These are phyloP conservation scores for Psidium friedrichsthalianum DNA, from an alignment of 345 rosid species.

Conservation along the genomic window DNA sequence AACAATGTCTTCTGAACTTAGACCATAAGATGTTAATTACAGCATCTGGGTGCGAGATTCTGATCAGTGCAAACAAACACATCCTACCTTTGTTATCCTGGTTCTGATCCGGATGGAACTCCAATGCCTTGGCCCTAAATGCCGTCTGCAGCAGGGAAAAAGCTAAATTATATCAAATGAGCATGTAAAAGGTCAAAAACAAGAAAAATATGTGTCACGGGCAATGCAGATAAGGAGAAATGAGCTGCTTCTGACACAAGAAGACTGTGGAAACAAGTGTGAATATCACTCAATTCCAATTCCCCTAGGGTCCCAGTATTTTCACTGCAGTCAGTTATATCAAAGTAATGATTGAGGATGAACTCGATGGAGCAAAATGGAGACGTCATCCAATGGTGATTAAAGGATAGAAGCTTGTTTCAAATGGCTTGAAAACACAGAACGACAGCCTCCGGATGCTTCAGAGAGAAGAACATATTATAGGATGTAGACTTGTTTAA, in stretches of 20 bases:
- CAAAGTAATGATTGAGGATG: neutral
- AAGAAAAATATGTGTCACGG: neutral
- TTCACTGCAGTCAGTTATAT: neutral
- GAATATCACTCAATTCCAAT: neutral
- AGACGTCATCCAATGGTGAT: neutral
- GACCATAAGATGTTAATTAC: neutral
- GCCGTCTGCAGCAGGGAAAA: slow-evolving; percentile 52
- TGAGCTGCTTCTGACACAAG: neutral
- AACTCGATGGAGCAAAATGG: neutral
- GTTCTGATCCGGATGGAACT: slow-evolving; percentile 96
- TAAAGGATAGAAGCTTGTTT: neutral
- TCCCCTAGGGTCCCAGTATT: neutral
- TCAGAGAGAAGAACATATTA: neutral
- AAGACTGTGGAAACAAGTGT: neutral
- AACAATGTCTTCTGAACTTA: neutral
- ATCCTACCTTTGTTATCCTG: slow-evolving; percentile 70
- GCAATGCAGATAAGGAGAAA: neutral
- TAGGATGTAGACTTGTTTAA: neutral
- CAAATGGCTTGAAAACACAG: neutral
- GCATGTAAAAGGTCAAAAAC: neutral
- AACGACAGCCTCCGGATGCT: neutral
- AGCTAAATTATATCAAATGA: neutral
- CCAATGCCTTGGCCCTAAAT: slow-evolving; percentile 77
- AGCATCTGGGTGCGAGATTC: neutral
- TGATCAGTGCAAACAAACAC: neutral